Evolutionary conservation across 306 rosid genomes (phyloP).

Genomic region (Quercus alba): DNA sequence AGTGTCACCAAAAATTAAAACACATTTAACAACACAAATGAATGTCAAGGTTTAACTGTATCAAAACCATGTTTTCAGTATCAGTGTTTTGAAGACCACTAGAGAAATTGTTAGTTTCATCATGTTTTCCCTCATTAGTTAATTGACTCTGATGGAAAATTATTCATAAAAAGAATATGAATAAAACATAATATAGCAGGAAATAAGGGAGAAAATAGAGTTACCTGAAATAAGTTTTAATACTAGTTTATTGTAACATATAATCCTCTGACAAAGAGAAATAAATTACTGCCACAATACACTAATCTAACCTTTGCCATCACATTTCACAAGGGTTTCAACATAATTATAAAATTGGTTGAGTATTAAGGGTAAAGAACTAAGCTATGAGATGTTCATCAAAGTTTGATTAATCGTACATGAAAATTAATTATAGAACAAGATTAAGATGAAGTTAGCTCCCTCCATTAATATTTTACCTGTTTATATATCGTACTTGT

Average conservation of each 20-base stretch:
- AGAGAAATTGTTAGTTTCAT: not conserved
- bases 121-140: not conserved
- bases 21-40: not conserved
- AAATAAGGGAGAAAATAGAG: not conserved
- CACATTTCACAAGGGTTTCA: not conserved
- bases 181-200: not conserved
- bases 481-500: slow-evolving; percentile 78
- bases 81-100: not conserved
- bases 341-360: not conserved
- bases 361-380: not conserved
- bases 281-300: not conserved
- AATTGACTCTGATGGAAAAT: not conserved
- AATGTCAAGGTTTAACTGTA: not conserved
- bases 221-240: not conserved
- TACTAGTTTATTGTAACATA: not conserved
- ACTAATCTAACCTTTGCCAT: not conserved
- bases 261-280: not conserved
- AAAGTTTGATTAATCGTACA: not conserved
- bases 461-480: slow-evolving; percentile 34
- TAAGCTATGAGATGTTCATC: not conserved
- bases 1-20: slow-evolving; percentile 8
- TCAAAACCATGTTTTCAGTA: not conserved
- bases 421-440: not conserved
- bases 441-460: not conserved
- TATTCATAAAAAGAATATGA: not conserved